These are phyloP conservation scores for Amborella trichopoda DNA, from an alignment of 164 flowering plant species.

Conservation along the genomic window DNA sequence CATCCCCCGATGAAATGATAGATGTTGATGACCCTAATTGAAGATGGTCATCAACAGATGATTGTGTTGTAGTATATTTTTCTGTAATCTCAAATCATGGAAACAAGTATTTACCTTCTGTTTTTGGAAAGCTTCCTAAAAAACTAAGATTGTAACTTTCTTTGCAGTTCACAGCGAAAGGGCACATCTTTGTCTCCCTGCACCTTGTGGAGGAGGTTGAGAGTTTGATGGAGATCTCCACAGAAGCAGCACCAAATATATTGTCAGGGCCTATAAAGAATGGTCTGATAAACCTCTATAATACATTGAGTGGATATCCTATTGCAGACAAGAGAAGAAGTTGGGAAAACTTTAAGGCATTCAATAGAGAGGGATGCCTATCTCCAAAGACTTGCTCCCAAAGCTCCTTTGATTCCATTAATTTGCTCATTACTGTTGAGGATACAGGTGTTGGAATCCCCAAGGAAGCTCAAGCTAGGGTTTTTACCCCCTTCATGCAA, in stretches of 20 bases:
- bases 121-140: not conserved
- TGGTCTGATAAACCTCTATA: slow-evolving; percentile 1
- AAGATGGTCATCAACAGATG: too few species aligned
- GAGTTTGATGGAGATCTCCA: slow-evolving; percentile 35
- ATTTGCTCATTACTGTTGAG: slow-evolving; percentile 76
- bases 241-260: slow-evolving; percentile 22
- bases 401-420: slow-evolving; percentile 32
- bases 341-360: slow-evolving; percentile 52
- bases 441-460: slow-evolving; percentile 96
- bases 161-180: slow-evolving; percentile 81
- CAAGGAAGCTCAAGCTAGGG: slow-evolving; percentile 60
- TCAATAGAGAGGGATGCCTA: slow-evolving; percentile 31
- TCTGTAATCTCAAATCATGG: too few species aligned
- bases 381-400: slow-evolving; percentile 4
- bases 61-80: too few species aligned
- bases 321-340: slow-evolving; percentile 64
- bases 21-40: too few species aligned
- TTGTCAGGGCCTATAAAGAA: not conserved
- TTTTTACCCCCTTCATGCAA: slow-evolving; percentile 96
- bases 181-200: slow-evolving; percentile 84
- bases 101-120: not conserved
- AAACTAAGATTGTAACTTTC: not conserved
- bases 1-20: too few species aligned
- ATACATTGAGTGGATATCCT: slow-evolving; percentile 82
- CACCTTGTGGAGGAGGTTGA: slow-evolving; percentile 71